phyloP scores from a whole-genome alignment of 2,329 filamentous ascomycete species.

The Aureobasidium sp. region DNA sequence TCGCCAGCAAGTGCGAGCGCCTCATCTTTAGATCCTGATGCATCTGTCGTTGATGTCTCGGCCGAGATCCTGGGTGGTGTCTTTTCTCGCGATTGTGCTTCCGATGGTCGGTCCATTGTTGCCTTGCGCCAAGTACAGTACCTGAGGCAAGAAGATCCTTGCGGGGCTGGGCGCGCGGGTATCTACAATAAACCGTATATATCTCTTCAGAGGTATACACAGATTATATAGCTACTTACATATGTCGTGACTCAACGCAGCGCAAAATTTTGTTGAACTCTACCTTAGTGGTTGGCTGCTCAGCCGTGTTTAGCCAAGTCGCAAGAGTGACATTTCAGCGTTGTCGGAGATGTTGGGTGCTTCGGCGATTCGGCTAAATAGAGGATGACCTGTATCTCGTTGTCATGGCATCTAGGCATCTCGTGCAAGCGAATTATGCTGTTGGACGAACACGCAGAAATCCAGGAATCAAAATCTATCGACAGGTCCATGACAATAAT shows the following conservation, averaged over 20 bases:
- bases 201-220: no score
- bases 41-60: background rate
- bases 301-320: background rate
- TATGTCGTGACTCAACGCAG: background rate
- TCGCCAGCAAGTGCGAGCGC: constrained; percentile 56
- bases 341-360: background rate
- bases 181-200: no score
- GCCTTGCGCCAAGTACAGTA: background rate
- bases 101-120: background rate
- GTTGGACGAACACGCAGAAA: no score
- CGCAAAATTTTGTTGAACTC: background rate
- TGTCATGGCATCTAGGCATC: background rate
- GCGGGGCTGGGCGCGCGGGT: background rate
- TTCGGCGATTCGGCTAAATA: background rate
- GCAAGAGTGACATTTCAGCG: background rate
- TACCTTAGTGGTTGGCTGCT: background rate
- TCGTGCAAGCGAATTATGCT: background rate
- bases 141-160: background rate
- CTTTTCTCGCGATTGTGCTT: background rate
- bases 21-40: constrained; percentile 42
- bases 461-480: no score
- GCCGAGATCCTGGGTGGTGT: background rate
- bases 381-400: background rate
- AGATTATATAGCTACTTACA: background rate
- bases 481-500: no score